These are phyloP conservation scores for Cordyceps javanica DNA, from an alignment of 2,329 filamentous ascomycete genomes.

Conservation along the genomic window DNA sequence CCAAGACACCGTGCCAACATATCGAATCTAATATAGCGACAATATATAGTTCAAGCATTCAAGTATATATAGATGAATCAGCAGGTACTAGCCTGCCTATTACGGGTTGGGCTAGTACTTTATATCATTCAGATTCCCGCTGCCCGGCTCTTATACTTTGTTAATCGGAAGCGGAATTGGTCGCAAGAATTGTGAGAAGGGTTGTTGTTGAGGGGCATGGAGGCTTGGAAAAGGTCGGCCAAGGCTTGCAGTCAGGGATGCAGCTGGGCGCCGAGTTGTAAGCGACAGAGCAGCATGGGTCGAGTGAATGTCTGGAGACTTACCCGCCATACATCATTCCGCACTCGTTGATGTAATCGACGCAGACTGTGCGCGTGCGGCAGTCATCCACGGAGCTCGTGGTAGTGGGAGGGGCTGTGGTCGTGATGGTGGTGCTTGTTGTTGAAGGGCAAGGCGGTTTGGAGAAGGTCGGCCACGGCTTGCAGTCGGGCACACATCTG, in stretches of 20 bases:
- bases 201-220: constrained; percentile 13
- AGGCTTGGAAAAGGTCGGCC: constrained; percentile 15
- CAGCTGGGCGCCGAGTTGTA: constrained; percentile 16
- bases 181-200: background rate
- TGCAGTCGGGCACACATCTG: constrained; percentile 21
- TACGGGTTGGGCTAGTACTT: background rate
- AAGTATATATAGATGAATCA: background rate
- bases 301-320: constrained; percentile 8
- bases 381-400: background rate
- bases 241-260: constrained; percentile 7
- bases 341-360: constrained; percentile 20
- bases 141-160: background rate
- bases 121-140: background rate
- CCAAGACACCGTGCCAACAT: background rate
- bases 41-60: background rate
- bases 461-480: constrained; percentile 13
- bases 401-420: background rate
- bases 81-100: background rate
- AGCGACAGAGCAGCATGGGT: background rate
- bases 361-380: constrained; percentile 15
- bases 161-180: background rate
- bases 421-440: background rate
- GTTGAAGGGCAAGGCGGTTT: constrained; percentile 16
- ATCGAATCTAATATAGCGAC: background rate
- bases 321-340: constrained; percentile 21